These are phyloP conservation scores for Apophysomyces variabilis DNA, from an alignment of 371 early-diverging fungal species.

Conservation along the genomic window DNA sequence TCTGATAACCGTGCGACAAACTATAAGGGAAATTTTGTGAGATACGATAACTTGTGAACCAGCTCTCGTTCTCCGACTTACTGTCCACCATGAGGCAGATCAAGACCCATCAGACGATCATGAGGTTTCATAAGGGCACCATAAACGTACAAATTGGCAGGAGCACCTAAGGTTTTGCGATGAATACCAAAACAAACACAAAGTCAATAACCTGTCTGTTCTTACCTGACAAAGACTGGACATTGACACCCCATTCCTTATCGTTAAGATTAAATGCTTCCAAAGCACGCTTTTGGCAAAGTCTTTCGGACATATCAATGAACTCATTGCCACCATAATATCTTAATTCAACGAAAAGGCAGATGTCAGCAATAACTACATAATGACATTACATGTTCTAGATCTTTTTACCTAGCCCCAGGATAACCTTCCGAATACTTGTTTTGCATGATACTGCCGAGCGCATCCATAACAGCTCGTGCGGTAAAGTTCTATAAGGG, in stretches of 20 bases:
- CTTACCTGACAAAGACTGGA: conserved; percentile 93
- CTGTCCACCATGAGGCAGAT: conserved; percentile 99
- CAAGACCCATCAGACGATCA: conserved; percentile 99
- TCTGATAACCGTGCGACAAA: conserved; percentile 99
- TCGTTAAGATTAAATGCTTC: conserved; percentile 89
- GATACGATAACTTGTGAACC: background rate
- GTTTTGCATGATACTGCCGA: conserved; percentile 98
- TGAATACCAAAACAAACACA: conserved; percentile 8
- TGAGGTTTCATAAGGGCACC: conserved; percentile 96
- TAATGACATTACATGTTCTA: no score
- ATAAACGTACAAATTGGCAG: conserved; percentile 98
- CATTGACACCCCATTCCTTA: conserved; percentile 98
- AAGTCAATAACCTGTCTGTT: background rate
- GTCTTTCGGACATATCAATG: conserved; percentile 94
- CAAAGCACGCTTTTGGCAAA: conserved; percentile 97
- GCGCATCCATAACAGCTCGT: conserved; percentile 95
- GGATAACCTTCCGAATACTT: conserved; percentile 99
- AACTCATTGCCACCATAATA: conserved; percentile 99
- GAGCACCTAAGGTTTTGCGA: conserved; percentile 69
- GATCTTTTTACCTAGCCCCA: conserved; percentile 73
- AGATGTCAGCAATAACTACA: no score
- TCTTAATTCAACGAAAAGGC: conserved; percentile 26
- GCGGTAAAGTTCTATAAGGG: conserved; percentile 94
- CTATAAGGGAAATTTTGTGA: conserved; percentile 35
- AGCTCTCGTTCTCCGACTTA: conserved; percentile 48